Base-by-base conservation (phyloP, 83 land plant species). In the Larix sibirica region DNA sequence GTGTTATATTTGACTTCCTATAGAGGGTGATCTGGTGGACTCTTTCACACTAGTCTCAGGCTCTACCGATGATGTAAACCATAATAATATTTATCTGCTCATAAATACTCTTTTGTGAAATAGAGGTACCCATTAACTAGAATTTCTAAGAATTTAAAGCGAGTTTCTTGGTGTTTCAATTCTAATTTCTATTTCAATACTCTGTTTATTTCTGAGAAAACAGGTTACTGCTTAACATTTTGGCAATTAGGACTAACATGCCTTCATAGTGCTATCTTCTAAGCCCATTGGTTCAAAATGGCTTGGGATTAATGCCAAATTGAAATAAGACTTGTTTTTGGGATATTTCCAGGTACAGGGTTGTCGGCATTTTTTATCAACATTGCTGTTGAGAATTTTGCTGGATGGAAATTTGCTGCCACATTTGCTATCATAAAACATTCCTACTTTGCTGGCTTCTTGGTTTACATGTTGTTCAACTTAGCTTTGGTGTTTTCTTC, bases 341-440 rank as follows among this genome's bases (percentile, higher is more conserved):
- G 80, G 7, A 58, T 21, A 58, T 78, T 66, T 87, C 64, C 94
- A 97, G 99, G 96, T 24, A 97, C 99, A 79, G 99, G 95, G 42
- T 84, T 96, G 21, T 95, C 98, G 79, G 99, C 99, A 61, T 92
- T 96, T 84, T 95, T 95, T 79, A 97, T 97, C 71, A 97, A 97
- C 83, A 89, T 97, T 60, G 90, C 99, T 69, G 98, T 97, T 47
- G 99, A 97, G 81, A 97, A 97, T 81, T 97, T 97, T 82, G 91
- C 96, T 54, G 99, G 99, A 21, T 97, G 99, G 99, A 97, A 96
- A 81, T 97, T 92, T 82, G 80, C 90, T n/a, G 88, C 92, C 17
- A 96, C 99, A 9, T 97, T 97, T 84, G 61, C 88, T 18, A 90
- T 97, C 77, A 94, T 97, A 81, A 88, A 89, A 70, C 91, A 89